Evolutionary conservation across 345 rosid genomes (phyloP).

Genomic region (Aquilaria malaccensis): DNA sequence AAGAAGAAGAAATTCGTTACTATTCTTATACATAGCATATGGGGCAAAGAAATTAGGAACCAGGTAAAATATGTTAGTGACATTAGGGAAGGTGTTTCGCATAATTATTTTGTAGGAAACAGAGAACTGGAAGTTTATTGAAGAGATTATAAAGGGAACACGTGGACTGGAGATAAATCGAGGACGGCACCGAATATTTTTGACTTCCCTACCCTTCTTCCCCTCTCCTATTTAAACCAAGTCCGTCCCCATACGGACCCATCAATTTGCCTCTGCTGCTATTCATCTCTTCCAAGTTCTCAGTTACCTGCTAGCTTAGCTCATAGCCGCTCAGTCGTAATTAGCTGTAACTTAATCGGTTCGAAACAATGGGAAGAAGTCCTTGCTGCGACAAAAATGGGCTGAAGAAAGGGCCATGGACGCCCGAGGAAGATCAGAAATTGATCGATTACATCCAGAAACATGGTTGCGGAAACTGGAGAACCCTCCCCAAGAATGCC

Average conservation of each 20-base stretch:
- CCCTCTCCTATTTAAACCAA: conserved; percentile 30
- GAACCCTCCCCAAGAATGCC: conserved; percentile 83
- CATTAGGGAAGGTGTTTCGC: no score
- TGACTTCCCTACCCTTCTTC: conserved; percentile 35
- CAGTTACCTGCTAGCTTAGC: conserved; percentile 10
- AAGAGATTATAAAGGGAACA: conserved; percentile 28
- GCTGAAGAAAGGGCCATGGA: conserved; percentile 90
- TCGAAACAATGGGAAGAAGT: conserved; percentile 52
- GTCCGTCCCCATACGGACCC: conserved; percentile 29
- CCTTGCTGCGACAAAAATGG: conserved; percentile 85
- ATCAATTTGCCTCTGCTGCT: conserved; percentile 11
- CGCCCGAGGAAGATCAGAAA: conserved; percentile 74
- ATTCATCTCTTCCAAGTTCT: conserved; percentile 12
- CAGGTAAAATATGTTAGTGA: no score
- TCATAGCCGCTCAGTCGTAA: not conserved
- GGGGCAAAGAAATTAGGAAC: no score
- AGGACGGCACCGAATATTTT: conserved; percentile 92
- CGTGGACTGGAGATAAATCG: conserved; percentile 36
- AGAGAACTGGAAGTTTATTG: no score
- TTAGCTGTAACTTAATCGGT: not conserved
- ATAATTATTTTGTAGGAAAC: no score
- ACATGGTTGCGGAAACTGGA: conserved; percentile 87
- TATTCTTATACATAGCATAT: no score
- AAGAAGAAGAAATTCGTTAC: no score
- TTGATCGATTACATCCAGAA: conserved; percentile 58